A percentile compares a stretch with the other conserved stretches of the same genome.
These are phyloP conservation scores for Phaffomyces thermotolerans DNA, from an alignment of 805 yeast species.

Conservation along the genomic window DNA sequence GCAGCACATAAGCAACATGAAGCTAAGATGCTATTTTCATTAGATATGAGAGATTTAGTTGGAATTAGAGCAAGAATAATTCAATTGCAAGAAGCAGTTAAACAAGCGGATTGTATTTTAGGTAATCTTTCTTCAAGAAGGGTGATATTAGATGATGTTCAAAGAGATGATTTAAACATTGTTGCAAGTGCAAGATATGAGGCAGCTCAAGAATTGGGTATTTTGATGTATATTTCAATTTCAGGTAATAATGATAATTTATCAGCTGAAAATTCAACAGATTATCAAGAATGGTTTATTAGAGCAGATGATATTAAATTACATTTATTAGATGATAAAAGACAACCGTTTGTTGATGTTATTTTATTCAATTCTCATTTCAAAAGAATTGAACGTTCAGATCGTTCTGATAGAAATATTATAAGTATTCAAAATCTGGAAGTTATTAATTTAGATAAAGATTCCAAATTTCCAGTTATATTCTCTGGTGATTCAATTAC, in stretches of 20 bases:
- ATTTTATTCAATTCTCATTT: conserved; percentile 56
- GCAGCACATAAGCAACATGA: conserved; percentile 50
- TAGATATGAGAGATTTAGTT: conserved; percentile 57
- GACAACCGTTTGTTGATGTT: conserved; percentile 63
- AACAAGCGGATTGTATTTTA: conserved; percentile 33
- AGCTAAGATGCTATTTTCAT: conserved; percentile 59
- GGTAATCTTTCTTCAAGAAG: conserved; percentile 44
- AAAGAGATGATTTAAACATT: conserved; percentile 35
- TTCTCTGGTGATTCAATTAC: conserved; percentile 41
- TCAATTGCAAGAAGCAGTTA: conserved; percentile 41
- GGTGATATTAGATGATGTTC: conserved; percentile 41
- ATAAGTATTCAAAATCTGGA: conserved; percentile 56
- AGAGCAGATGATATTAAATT: conserved; percentile 63
- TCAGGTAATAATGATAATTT: conserved; percentile 24
- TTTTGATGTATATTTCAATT: conserved; percentile 38
- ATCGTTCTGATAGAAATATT: conserved; percentile 59
- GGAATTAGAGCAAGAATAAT: conserved; percentile 42
- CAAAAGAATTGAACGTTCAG: conserved; percentile 52
- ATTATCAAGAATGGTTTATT: conserved; percentile 52
- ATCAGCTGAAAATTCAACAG: conserved; percentile 21
- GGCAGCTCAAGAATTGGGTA: conserved; percentile 35
- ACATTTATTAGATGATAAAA: conserved; percentile 55
- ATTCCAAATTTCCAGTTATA: conserved; percentile 62
- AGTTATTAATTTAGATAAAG: conserved; percentile 54
- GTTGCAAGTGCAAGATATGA: conserved; percentile 31